phyloP scores from a whole-genome alignment of 2,329 filamentous ascomycete species.

The Phialophora macrospora region DNA sequence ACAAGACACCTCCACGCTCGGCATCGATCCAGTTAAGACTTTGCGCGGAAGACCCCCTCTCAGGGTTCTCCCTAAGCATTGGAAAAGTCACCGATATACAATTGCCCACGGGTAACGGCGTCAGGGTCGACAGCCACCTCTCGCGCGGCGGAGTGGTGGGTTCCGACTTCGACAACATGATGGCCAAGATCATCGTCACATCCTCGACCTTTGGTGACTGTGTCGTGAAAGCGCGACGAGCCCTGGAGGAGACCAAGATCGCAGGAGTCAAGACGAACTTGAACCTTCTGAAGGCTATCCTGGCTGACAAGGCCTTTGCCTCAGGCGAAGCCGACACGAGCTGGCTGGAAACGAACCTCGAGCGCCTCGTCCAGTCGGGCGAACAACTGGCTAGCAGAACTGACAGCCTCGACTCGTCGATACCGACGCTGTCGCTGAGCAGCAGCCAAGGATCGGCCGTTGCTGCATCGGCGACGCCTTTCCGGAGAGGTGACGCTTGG shows the following conservation, averaged over 20 bases:
- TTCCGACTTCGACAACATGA: slow-evolving; percentile 63
- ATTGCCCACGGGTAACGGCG: slow-evolving; percentile 63
- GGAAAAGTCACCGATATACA: slow-evolving; percentile 62
- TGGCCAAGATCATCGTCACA: slow-evolving; percentile 65
- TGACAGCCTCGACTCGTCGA: slow-evolving; percentile 1
- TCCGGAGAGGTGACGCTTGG: slow-evolving; percentile 66
- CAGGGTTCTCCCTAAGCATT: slow-evolving; percentile 62
- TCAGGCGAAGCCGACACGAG: slow-evolving; percentile 58
- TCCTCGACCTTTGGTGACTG: slow-evolving; percentile 58
- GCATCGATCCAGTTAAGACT: slow-evolving; percentile 63
- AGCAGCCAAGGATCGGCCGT: slow-evolving; percentile 26
- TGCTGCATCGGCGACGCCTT: slow-evolving; percentile 49
- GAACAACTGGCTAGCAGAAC: slow-evolving; percentile 35
- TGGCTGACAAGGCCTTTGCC: slow-evolving; percentile 57
- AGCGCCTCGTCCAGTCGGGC: slow-evolving; percentile 46
- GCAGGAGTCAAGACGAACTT: slow-evolving; percentile 64
- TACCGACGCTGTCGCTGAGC: slow-evolving; percentile 19
- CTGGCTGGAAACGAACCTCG: slow-evolving; percentile 62
- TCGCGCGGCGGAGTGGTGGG: slow-evolving; percentile 55
- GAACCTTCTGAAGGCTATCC: slow-evolving; percentile 59
- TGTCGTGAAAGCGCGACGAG: slow-evolving; percentile 60
- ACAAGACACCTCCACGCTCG: slow-evolving; percentile 47
- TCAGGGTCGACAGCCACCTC: slow-evolving; percentile 63
- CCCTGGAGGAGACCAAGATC: slow-evolving; percentile 62
- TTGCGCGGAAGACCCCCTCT: slow-evolving; percentile 61